Conservation (phyloP, 2,329 filamentous ascomycete genomes). For the Didymella exigua region DNA sequence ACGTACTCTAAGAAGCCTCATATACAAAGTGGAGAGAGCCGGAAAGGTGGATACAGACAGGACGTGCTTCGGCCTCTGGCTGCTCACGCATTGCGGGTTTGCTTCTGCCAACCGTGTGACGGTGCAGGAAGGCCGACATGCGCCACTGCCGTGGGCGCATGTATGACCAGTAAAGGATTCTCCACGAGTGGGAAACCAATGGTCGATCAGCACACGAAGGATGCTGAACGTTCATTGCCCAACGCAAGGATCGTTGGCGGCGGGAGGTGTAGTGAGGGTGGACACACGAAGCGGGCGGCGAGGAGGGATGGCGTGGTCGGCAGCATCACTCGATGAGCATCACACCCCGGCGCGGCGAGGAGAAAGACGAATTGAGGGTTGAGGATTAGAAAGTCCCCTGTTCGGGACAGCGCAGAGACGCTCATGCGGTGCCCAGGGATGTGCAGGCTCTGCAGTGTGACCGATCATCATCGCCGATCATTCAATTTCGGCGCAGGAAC, state of each 20-base stretch:
- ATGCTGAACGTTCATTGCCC: constrained; percentile 3
- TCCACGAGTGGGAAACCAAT: neutral
- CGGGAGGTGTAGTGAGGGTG: neutral
- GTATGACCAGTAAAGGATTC: neutral
- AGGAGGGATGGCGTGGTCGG: neutral
- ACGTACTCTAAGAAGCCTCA: constrained; percentile 3
- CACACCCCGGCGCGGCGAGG: neutral
- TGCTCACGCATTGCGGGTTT: constrained; percentile 37
- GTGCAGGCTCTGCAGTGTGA: neutral
- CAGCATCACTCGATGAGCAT: neutral
- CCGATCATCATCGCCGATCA: constrained; percentile 6
- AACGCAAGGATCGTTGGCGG: constrained; percentile 8
- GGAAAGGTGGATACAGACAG: neutral
- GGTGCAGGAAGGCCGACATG: constrained; percentile 21
- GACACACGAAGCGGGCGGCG: neutral
- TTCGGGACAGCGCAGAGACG: neutral
- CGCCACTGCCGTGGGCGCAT: constrained; percentile 3
- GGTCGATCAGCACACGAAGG: neutral
- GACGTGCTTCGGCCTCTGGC: constrained; percentile 8
- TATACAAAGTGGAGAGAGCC: neutral
- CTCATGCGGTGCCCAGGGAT: neutral
- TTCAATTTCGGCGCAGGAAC: neutral
- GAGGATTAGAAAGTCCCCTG: neutral
- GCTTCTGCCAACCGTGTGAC: constrained; percentile 47
- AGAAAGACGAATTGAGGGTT: neutral